A percentile compares a stretch with the other conserved stretches of the same genome.
Evolutionary conservation across 768 basidiomycete genomes (phyloP).

Genomic region (Leccinum incarnatum): DNA sequence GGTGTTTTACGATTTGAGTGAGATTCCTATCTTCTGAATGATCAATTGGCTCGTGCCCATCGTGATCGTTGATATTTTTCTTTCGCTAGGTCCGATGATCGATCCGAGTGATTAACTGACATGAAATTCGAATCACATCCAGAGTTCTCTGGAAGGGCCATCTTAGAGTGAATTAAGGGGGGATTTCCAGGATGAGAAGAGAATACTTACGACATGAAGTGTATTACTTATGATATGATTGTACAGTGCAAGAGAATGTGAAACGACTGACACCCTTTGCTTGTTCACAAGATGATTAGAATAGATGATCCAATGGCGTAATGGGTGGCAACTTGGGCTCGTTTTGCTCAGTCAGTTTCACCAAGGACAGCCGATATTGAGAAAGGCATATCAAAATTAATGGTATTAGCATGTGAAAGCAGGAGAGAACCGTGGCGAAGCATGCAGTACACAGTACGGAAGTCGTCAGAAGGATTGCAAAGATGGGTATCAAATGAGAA

Average conservation of each 20-base stretch:
- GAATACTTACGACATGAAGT: not conserved
- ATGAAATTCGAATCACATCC: not conserved
- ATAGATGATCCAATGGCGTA: not conserved
- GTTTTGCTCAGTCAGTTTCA: not conserved
- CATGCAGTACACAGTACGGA: not conserved
- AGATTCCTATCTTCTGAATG: not conserved
- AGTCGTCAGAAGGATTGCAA: not conserved
- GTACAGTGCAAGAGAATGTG: not conserved
- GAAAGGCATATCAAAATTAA: not conserved
- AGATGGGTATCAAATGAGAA: not conserved
- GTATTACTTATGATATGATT: not conserved
- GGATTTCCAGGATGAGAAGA: not conserved
- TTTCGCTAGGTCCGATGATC: not conserved
- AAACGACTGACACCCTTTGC: not conserved
- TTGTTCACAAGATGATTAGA: not conserved
- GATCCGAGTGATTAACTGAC: not conserved
- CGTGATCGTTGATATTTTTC: not conserved
- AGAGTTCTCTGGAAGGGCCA: not conserved
- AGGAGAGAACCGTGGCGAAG: not conserved
- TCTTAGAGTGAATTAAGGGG: not conserved
- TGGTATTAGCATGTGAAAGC: not conserved
- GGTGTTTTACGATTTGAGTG: conserved; percentile 16
- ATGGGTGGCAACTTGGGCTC: not conserved
- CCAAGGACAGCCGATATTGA: not conserved
- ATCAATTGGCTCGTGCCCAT: not conserved